phyloP scores from a whole-genome alignment of 129 eudicot genomes.

The Scalesia atractyloides region DNA sequence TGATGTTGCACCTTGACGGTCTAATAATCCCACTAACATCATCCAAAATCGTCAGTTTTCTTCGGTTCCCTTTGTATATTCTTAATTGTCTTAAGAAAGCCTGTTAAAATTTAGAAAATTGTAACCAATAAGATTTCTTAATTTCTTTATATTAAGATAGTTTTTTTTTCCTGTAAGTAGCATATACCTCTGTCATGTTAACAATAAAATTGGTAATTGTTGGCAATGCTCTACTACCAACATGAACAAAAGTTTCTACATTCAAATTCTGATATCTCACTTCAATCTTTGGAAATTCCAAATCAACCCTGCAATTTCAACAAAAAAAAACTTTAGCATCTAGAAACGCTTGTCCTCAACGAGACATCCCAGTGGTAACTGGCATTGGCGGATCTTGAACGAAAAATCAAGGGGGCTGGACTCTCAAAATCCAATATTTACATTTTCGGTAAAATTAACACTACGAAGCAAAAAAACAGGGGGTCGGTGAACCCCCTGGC shows the following conservation, averaged over 20 bases:
- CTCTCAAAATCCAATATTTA: too few species aligned
- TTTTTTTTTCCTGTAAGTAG: constrained; percentile 11
- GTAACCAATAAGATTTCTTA: constrained; percentile 8
- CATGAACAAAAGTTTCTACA: constrained; percentile 76
- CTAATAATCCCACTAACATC: constrained; percentile 85
- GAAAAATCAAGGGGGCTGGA: too few species aligned
- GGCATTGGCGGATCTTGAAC: too few species aligned
- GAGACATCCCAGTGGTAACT: too few species aligned
- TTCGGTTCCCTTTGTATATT: constrained; percentile 65
- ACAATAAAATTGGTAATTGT: constrained; percentile 85
- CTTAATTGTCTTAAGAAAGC: constrained; percentile 77
- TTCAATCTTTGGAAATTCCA: constrained; percentile 91
- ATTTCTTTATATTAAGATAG: neutral
- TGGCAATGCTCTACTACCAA: constrained; percentile 96
- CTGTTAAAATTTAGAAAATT: constrained; percentile 34
- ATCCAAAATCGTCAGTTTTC: constrained; percentile 77
- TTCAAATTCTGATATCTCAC: constrained; percentile 77
- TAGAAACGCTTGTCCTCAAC: too few species aligned
- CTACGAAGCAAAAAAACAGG: too few species aligned
- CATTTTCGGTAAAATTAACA: too few species aligned
- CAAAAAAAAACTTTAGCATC: constrained; percentile 4
- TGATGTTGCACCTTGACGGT: constrained; percentile 75
- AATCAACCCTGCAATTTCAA: constrained; percentile 71
- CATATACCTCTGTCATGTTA: constrained; percentile 88
- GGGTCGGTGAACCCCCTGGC: too few species aligned